Percentiles rank a stretch among this genome's conserved stretches.
phyloP scores from a whole-genome alignment of 257 asterid species.

The Ajuga chamaepitys region DNA sequence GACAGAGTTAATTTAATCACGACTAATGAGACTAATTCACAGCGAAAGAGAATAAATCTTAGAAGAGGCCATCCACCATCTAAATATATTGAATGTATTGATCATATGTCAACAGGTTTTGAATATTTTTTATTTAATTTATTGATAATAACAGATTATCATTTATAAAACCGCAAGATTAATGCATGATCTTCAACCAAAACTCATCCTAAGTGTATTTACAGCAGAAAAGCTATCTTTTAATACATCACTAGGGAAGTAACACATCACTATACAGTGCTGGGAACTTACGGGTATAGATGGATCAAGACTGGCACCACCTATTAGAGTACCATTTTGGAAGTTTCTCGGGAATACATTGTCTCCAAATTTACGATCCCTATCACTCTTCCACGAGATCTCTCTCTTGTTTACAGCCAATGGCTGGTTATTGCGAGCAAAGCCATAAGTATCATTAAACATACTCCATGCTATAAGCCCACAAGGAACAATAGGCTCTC shows the following conservation, averaged over 20 bases:
- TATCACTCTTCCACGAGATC: constrained; percentile 94
- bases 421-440: constrained; percentile 38
- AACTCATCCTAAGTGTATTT: too few species aligned
- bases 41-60: neutral
- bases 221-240: neutral
- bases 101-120: too few species aligned
- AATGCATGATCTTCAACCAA: too few species aligned
- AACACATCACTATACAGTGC: neutral
- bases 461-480: constrained; percentile 99
- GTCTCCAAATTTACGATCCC: constrained; percentile 83
- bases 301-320: constrained; percentile 53
- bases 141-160: too few species aligned
- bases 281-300: constrained; percentile 52
- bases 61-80: too few species aligned
- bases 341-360: constrained; percentile 74
- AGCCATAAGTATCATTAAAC: constrained; percentile 78
- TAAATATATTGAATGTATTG: too few species aligned
- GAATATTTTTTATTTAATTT: too few species aligned
- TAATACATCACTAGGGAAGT: neutral
- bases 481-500: constrained; percentile 80
- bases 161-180: too few species aligned
- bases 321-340: constrained; percentile 57
- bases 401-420: constrained; percentile 55
- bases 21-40: neutral
- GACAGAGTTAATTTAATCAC: neutral